Percentiles rank a stretch among this genome's conserved stretches.
These are phyloP conservation scores for Davidsoniella eucalypti DNA, from an alignment of 2,329 filamentous ascomycete genomes.

Conservation along the genomic window DNA sequence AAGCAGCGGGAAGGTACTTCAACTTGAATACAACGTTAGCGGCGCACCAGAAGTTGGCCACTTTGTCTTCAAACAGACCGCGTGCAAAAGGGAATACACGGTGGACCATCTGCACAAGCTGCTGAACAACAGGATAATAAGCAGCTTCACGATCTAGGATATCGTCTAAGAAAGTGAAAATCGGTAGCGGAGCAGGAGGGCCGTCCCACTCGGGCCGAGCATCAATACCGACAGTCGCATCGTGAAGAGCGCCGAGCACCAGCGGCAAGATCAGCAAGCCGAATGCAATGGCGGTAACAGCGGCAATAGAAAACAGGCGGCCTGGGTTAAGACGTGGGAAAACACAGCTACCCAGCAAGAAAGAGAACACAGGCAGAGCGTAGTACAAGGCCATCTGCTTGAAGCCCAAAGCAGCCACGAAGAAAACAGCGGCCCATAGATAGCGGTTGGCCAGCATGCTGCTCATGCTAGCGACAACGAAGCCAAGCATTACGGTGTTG, in stretches of 20 bases:
- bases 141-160: constrained; percentile 46
- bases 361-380: constrained; percentile 81
- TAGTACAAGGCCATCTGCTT: constrained; percentile 99
- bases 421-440: constrained; percentile 84
- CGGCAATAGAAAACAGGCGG: constrained; percentile 57
- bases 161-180: constrained; percentile 40
- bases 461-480: constrained; percentile 73
- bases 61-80: constrained; percentile 97
- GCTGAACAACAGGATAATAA: constrained; percentile 61
- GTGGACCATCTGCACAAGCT: constrained; percentile 69
- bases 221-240: constrained; percentile 44
- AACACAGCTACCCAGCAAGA: constrained; percentile 73
- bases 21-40: constrained; percentile 83
- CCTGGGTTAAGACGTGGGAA: constrained; percentile 51
- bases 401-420: constrained; percentile 85
- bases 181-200: constrained; percentile 30
- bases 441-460: constrained; percentile 72
- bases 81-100: constrained; percentile 91
- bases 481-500: constrained; percentile 94
- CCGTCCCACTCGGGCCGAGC: constrained; percentile 10
- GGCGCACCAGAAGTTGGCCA: constrained; percentile 95
- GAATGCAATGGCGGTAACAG: constrained; percentile 59
- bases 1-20: constrained; percentile 48
- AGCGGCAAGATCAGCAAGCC: constrained; percentile 60
- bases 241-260: constrained; percentile 52